Conservation (phyloP, 225 moss, liverwort and hornwort genomes). For the Antitrichia curtipendula region DNA sequence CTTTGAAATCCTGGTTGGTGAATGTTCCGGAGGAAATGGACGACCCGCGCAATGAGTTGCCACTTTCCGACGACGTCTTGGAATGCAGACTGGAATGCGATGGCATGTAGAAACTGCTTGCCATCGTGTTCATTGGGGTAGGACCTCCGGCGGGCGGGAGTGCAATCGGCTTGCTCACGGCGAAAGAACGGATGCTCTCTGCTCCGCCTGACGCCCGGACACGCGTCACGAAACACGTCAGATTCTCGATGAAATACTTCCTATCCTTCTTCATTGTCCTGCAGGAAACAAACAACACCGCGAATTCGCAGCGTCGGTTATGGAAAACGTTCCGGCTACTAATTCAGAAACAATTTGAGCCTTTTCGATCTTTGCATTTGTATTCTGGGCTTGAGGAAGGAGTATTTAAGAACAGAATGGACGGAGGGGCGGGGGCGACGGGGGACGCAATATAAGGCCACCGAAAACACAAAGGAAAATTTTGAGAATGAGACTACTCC, state of each 20-base stretch:
- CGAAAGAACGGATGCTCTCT: slow-evolving; percentile 44
- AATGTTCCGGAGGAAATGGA: slow-evolving; percentile 33
- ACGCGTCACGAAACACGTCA: slow-evolving; percentile 47
- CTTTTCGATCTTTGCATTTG: neutral
- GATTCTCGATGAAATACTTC: slow-evolving; percentile 42
- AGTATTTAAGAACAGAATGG: neutral
- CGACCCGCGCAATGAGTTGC: slow-evolving; percentile 27
- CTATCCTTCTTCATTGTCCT: slow-evolving; percentile 55
- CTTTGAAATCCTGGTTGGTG: slow-evolving; percentile 16
- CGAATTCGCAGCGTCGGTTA: neutral
- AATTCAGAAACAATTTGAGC: neutral
- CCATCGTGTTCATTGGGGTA: slow-evolving; percentile 21
- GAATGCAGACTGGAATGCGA: slow-evolving; percentile 5
- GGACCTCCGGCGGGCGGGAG: slow-evolving; percentile 23
- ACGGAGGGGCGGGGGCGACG: too few relatives aligned
- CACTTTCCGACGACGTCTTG: slow-evolving; percentile 12
- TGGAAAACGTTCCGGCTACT: neutral
- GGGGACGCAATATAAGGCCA: neutral
- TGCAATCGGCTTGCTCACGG: slow-evolving; percentile 28
- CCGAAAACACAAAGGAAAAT: neutral
- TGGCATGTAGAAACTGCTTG: slow-evolving; percentile 18
- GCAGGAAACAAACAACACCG: neutral
- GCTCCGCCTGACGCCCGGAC: slow-evolving; percentile 42
- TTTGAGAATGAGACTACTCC: neutral
- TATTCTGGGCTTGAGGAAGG: neutral